phyloP scores from a whole-genome alignment of 306 rosid genomes.

The Spatholobus suberectus region DNA sequence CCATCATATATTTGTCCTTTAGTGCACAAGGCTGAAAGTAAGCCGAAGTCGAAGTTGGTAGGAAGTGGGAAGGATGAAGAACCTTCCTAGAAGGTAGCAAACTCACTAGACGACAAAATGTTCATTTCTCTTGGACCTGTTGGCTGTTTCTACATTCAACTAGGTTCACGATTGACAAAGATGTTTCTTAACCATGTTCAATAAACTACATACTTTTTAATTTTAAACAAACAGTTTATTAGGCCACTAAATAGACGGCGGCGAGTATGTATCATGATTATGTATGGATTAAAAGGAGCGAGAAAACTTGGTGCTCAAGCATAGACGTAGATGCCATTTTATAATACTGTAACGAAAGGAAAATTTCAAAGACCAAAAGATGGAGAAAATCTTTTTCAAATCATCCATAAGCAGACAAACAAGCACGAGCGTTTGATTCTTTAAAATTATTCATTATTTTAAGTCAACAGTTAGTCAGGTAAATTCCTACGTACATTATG shows the following conservation, averaged over 20 bases:
- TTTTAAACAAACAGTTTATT: not conserved
- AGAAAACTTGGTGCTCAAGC: constrained; percentile 43
- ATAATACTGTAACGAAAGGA: not conserved
- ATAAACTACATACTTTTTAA: not conserved
- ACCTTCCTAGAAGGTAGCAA: constrained; percentile 55
- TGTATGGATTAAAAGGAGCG: not conserved
- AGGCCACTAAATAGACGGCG: constrained; percentile 32
- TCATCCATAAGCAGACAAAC: not conserved
- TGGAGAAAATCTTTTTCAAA: constrained; percentile 6
- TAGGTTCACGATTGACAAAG: constrained; percentile 31
- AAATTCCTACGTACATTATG: not conserved
- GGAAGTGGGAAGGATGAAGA: constrained; percentile 40
- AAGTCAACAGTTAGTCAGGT: not conserved
- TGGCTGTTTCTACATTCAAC: not conserved
- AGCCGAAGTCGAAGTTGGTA: constrained; percentile 49
- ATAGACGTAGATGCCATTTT: not conserved
- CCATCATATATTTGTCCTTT: not conserved
- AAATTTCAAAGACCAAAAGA: not conserved
- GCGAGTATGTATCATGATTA: not conserved
- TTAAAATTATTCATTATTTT: not conserved
- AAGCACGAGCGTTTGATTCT: not conserved
- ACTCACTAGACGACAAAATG: constrained; percentile 14
- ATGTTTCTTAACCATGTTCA: constrained; percentile 44
- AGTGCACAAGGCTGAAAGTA: not conserved
- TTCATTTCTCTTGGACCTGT: constrained; percentile 59